Evolutionary conservation across 495 filamentous ascomycete genomes (phyloP).

Genomic region (Recurvomyces mirabilis): DNA sequence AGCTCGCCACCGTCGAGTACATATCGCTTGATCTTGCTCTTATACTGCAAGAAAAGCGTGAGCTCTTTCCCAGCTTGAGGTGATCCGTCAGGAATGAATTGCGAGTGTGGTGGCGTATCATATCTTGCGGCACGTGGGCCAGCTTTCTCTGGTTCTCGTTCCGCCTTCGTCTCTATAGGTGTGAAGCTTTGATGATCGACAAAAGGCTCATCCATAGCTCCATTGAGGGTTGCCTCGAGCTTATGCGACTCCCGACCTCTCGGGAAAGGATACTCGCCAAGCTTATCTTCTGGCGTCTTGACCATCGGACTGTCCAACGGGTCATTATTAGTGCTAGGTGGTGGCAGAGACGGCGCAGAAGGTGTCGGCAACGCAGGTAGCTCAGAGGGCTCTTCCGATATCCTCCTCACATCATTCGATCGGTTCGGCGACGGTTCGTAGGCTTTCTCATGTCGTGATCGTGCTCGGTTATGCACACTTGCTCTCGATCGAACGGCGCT

Average conservation of each 20-base stretch:
- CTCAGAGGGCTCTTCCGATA: constrained; percentile 49
- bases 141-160: background rate
- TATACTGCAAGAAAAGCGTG: constrained; percentile 94
- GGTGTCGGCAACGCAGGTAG: constrained; percentile 28
- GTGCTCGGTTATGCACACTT: constrained; percentile 47
- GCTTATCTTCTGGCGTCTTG: constrained; percentile 52
- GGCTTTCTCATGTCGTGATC: constrained; percentile 18
- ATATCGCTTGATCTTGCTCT: constrained; percentile 93
- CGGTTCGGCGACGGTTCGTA: constrained; percentile 51
- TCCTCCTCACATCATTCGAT: constrained; percentile 42
- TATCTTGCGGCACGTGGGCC: constrained; percentile 30
- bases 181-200: background rate
- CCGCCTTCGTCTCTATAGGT: background rate
- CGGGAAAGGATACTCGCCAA: constrained; percentile 29
- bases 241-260: constrained; percentile 21
- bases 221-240: constrained; percentile 17
- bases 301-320: constrained; percentile 34
- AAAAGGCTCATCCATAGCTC: constrained; percentile 17
- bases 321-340: too few relatives aligned
- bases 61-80: constrained; percentile 76
- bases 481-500: constrained; percentile 78
- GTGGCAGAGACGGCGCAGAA: constrained; percentile 32
- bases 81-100: constrained; percentile 57
- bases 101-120: constrained; percentile 26
- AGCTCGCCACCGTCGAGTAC: constrained; percentile 77